Evolutionary conservation across 768 basidiomycete species (phyloP), one percentile per base, ranked within the genome.

Genomic region (Agaricus blazei): DNA sequence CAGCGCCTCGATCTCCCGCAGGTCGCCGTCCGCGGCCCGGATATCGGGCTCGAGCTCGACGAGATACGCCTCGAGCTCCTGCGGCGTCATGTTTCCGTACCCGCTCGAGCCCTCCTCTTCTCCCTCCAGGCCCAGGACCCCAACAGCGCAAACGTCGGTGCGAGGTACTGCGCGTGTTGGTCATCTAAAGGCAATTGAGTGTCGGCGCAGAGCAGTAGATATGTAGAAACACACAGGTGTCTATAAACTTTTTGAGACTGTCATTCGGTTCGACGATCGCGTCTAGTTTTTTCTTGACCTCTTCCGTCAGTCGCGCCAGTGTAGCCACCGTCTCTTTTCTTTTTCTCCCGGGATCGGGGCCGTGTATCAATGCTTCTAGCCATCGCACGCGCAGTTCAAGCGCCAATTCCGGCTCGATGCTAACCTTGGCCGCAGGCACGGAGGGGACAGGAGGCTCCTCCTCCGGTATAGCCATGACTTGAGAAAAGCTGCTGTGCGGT

Each of bases 1-100:
- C 45, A 92, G 68, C 12, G 74, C 67, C 55, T 85, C 84, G 31
- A 93, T 88, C 64, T 92, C 90, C 37, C 79, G 80, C 77, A 92
- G 81, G 61, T 91, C 89, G 7, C 87, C 80, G 61, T 93, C 91
- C 9, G 89, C 90, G 31, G 83, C 80, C 29, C 90, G 88, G 49
- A 93, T 83, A 50, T 93, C 91, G 3, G 83, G 80, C 60, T 92
- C 91, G 84, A 93, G 88, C 63, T 93, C 90, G 0, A 77, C 68
- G 9, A 92, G 68, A 53, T 88, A 75, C 0, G 85, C 84, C 40
- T 88, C 86, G 7, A 92, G 71, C 61, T 88, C 88, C 54, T 79
- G 79, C 0, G 81, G 63, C 0, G 85, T 76, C 83, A 92, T 84
- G 37, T 76, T 76, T 51, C 81, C 81, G 55, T 86, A 87, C 26